phyloP scores from a whole-genome alignment of 2,329 filamentous ascomycete species.

The Xylaria sp. region DNA sequence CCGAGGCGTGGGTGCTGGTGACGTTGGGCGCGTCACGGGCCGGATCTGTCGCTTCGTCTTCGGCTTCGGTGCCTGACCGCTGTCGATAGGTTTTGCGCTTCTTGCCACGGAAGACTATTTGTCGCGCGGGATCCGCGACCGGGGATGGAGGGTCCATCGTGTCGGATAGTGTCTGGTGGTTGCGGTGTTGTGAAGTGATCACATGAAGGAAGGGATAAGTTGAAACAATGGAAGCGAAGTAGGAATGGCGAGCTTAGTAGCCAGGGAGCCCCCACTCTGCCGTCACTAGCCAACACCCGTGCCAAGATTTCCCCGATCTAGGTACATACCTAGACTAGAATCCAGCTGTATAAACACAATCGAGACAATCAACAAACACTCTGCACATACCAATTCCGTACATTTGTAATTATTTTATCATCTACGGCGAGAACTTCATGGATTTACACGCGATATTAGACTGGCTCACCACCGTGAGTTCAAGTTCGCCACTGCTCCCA shows the following conservation, averaged over 20 bases:
- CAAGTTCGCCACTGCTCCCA: too few species aligned
- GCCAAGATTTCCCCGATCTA: too few species aligned
- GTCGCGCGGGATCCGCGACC: slow-evolving; percentile 42
- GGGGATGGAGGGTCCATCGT: slow-evolving; percentile 34
- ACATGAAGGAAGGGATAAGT: background rate
- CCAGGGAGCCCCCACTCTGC: background rate
- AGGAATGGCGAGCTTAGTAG: background rate
- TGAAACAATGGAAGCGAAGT: background rate
- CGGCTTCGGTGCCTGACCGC: slow-evolving; percentile 55
- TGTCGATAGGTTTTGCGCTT: slow-evolving; percentile 70
- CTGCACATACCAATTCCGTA: too few species aligned
- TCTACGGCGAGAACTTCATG: too few species aligned
- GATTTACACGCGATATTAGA: too few species aligned
- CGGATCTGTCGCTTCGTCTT: slow-evolving; percentile 33
- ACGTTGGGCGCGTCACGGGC: slow-evolving; percentile 24
- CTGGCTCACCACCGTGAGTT: too few species aligned
- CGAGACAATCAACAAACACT: too few species aligned
- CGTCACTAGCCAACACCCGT: too few species aligned
- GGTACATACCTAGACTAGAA: too few species aligned
- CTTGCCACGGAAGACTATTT: slow-evolving; percentile 67
- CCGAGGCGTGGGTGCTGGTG: slow-evolving; percentile 10
- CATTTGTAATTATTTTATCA: too few species aligned
- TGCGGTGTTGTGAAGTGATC: background rate
- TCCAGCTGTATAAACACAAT: too few species aligned
- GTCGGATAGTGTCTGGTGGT: background rate